Conservation (phyloP, 192 early-diverging fungal species). For the Gigaspora rosea region DNA sequence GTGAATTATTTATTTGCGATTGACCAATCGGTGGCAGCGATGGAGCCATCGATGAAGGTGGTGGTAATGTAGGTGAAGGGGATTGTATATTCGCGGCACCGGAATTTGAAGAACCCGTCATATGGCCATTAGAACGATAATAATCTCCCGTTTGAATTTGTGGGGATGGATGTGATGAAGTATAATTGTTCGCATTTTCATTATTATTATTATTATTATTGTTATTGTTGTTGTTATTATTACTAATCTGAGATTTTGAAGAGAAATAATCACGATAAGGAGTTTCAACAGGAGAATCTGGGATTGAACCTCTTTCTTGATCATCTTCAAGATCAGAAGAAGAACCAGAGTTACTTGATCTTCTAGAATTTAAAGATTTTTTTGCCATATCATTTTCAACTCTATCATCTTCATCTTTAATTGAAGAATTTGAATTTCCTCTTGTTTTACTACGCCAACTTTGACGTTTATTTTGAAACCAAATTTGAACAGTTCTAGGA, state of each 20-base stretch:
- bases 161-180: neutral
- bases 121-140: neutral
- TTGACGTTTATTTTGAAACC: conserved; percentile 97
- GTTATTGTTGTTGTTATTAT: too few species aligned
- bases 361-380: neutral
- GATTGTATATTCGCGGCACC: neutral
- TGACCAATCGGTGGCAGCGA: too few species aligned
- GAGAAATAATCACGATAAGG: conserved; percentile 8
- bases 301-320: neutral
- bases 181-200: neutral
- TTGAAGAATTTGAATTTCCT: neutral
- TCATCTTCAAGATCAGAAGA: neutral
- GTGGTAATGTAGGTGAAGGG: neutral
- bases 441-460: conserved; percentile 38
- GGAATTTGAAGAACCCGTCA: neutral
- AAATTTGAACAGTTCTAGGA: conserved; percentile 91
- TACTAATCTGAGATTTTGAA: too few species aligned
- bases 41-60: neutral
- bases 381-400: neutral
- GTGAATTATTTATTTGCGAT: neutral
- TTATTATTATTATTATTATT: neutral
- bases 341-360: conserved; percentile 25
- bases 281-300: conserved; percentile 8
- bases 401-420: neutral
- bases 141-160: neutral